Evolutionary conservation across 805 yeast genomes (phyloP), one percentile per base, ranked within the genome.

Genomic region (Saccharomycopsis fodiens): DNA sequence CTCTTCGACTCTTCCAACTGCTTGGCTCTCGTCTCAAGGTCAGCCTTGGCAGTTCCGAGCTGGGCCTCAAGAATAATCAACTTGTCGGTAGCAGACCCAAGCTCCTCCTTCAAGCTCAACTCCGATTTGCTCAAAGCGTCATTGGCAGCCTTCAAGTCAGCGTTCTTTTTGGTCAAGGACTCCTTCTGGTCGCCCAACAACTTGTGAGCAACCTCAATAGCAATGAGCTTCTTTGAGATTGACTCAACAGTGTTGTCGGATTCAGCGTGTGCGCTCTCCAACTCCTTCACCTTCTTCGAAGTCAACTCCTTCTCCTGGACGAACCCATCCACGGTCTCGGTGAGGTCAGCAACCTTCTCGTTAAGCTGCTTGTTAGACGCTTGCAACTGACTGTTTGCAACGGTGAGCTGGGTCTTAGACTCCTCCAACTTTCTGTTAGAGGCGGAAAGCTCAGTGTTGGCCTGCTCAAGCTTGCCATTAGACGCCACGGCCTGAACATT

Each of bases 251-350:
- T 41, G 25, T 47, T 39, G 17, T 45, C 52, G n/a, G 52, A 46
- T 31, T 45, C 44, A 20, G 44, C 34, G n/a, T 44, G 34, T 2
- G 44, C 42, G n/a, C 43, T 57, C 56, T 30, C 56, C 53, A 34
- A 55, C 51, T 32, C 36, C 36, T 32, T 19, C 17, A 32, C 20
- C 29, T 54, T 56, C 37, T 52, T 49, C 41, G 48, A 51, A 27
- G 52, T 17, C 15, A 19, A 19, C 22, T 32, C 36, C 15, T 32
- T 32, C 36, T 32, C 36, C 20, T 32, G 8, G 8, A 17, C 36
- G 22, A 41, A 47, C 16, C 47, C 42, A 36, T 59, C 58, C 13
- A 55, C 57, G 13, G 47, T 39, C 19, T 53, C 40, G 3, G 59
- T 39, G 8, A 62, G 30, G 27, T 51, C 46, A 30, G 47, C 13